These are phyloP conservation scores for Austroboletus niveus DNA, from an alignment of 1,284 basidiomycete species.

Conservation along the genomic window DNA sequence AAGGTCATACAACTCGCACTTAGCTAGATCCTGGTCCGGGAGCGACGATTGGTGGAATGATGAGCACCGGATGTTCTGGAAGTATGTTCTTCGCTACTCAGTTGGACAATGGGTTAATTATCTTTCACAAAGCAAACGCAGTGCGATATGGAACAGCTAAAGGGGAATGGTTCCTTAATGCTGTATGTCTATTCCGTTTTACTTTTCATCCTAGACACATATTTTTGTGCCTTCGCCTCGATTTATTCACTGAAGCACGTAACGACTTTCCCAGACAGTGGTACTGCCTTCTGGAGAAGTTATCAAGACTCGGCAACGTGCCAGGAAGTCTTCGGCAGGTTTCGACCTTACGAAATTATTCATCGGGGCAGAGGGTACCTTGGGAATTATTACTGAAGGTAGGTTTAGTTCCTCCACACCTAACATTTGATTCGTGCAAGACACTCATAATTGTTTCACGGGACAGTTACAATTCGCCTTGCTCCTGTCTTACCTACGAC, in stretches of 20 bases:
- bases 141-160: constrained; percentile 87
- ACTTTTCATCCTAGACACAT: background rate
- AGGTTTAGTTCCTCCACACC: constrained; percentile 2
- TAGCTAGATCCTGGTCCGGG: constrained; percentile 76
- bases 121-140: constrained; percentile 64
- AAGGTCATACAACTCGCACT: background rate
- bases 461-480: constrained; percentile 71
- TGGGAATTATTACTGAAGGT: constrained; percentile 93
- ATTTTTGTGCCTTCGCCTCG: background rate
- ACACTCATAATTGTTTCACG: constrained; percentile 3
- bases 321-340: constrained; percentile 88
- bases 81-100: constrained; percentile 43
- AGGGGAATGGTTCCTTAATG: constrained; percentile 82
- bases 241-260: background rate
- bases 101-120: constrained; percentile 1
- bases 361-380: constrained; percentile 91
- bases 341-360: constrained; percentile 92
- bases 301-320: constrained; percentile 86
- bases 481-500: constrained; percentile 79
- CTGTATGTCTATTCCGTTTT: constrained; percentile 39
- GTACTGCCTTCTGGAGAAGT: constrained; percentile 90
- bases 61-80: constrained; percentile 79
- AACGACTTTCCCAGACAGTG: constrained; percentile 58
- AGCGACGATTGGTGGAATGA: constrained; percentile 92
- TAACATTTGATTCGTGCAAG: background rate